These are phyloP conservation scores for Ampelomyces quisqualis DNA, from an alignment of 2,329 filamentous ascomycete genomes.

Conservation along the genomic window DNA sequence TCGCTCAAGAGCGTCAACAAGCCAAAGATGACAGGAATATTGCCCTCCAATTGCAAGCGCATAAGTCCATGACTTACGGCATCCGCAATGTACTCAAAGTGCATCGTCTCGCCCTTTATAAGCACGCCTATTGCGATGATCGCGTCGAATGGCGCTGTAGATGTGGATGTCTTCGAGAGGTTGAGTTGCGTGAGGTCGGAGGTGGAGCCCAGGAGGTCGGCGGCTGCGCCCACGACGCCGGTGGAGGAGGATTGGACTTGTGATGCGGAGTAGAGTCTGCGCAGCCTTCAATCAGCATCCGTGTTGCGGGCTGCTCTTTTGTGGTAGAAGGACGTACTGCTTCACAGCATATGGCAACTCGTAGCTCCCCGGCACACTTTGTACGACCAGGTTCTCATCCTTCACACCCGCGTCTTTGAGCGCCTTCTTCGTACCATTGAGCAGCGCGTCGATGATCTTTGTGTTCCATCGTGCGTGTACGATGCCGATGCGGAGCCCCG, in stretches of 20 bases:
- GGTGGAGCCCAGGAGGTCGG: constrained; percentile 72
- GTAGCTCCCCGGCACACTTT: constrained; percentile 91
- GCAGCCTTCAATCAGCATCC: not conserved
- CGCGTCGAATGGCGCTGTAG: constrained; percentile 72
- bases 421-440: constrained; percentile 76
- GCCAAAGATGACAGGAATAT: constrained; percentile 88
- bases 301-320: constrained; percentile 3
- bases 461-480: constrained; percentile 96
- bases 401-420: constrained; percentile 78
- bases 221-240: constrained; percentile 64
- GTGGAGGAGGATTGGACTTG: constrained; percentile 69
- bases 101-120: constrained; percentile 99
- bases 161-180: constrained; percentile 35
- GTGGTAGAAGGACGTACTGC: constrained; percentile 57
- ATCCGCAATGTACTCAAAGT: constrained; percentile 98
- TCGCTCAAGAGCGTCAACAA: constrained; percentile 86
- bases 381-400: constrained; percentile 82
- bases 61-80: constrained; percentile 89
- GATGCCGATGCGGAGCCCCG: constrained; percentile 82
- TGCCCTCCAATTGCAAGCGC: constrained; percentile 86
- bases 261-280: constrained; percentile 80
- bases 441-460: constrained; percentile 80
- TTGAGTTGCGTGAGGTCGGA: constrained; percentile 55
- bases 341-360: constrained; percentile 91
- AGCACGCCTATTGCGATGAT: constrained; percentile 93